Base-by-base conservation (phyloP, 805 yeast species). In the Metschnikowia shivogae region DNA sequence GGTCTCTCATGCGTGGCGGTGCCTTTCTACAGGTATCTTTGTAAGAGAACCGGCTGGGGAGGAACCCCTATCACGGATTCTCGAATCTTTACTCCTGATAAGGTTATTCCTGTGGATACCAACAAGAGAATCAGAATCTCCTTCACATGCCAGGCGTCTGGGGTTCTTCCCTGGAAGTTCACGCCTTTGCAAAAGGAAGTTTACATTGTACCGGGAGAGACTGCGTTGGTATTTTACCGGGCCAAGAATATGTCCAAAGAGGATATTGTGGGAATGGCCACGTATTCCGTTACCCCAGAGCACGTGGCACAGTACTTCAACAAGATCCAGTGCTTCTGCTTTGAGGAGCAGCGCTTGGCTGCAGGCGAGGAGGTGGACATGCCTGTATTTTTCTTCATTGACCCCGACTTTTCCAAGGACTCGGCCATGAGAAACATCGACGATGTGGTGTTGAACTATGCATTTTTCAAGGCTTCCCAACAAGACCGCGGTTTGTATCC, bases 351-450 rank as follows among this genome's bases (percentile, higher is more conserved):
- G 65, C 79, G 87, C 64, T 72, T 93, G 52, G 77, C 82, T 44
- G 96, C 97, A 2, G 97, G 97, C 7, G 99, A 93, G 67, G 97
- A 93, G 62, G 95, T 93, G 13, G 99, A 93, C 62, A 93, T 93
- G 99, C 99, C 99, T 0, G 88, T 93, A 7, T 93, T 93, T 69
- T 93, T 90, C 77, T 90, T 90, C 65, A 87, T 90, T 36, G 98
- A 90, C 62, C 98, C 98, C 0, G 98, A 90, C 54, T 92, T 86
- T 65, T 93, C 93, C 36, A 81, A 82, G 47, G 98, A 90, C 61
- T 97, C 99, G 5, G 75, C 81, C 29, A 88, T 93, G 95, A 80
- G 90, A 64, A 86, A 88, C 58, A 82, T 90, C 34, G 90, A 89
- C 55, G 96, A 90, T 63, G 79, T 92, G 37, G 88, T 89, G 9